Conservation (phyloP, 1,139 yeast genomes). For the Saccharomycopsis hybrid region DNA sequence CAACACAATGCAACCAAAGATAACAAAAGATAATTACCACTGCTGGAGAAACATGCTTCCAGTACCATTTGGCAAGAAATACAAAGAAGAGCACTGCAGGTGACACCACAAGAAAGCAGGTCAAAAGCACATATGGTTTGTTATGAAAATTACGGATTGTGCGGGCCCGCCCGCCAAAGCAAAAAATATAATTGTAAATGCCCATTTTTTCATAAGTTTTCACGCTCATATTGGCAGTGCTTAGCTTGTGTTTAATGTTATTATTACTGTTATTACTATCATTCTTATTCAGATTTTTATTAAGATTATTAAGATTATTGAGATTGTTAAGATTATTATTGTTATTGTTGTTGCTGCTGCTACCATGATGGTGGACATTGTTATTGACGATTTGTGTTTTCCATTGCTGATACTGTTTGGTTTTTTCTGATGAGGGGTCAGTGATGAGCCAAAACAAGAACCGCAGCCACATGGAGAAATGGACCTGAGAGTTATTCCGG, state of each 20-base stretch:
- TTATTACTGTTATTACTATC: too few species aligned
- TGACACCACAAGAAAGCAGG: slow-evolving; percentile 33
- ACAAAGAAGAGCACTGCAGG: slow-evolving; percentile 48
- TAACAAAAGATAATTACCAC: slow-evolving; percentile 53
- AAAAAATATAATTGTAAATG: slow-evolving; percentile 37
- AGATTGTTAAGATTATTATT: too few species aligned
- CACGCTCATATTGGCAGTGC: too few species aligned
- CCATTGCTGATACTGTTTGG: not conserved
- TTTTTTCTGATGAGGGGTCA: slow-evolving; percentile 3
- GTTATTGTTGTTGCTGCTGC: too few species aligned
- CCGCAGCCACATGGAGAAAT: too few species aligned
- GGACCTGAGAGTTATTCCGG: too few species aligned
- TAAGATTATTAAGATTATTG: too few species aligned
- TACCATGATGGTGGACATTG: too few species aligned
- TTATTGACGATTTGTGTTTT: not conserved
- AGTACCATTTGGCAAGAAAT: slow-evolving; percentile 50
- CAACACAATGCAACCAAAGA: slow-evolving; percentile 43
- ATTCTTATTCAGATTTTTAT: too few species aligned
- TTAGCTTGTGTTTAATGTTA: too few species aligned
- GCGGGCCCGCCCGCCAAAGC: slow-evolving; percentile 61
- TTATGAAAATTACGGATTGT: slow-evolving; percentile 28
- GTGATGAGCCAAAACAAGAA: slow-evolving; percentile 3
- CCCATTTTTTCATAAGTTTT: slow-evolving; percentile 37
- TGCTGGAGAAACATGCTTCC: slow-evolving; percentile 54
- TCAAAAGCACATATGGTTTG: slow-evolving; percentile 34